A percentile compares a stretch with the other conserved stretches of the same genome.
Conservation (phyloP, 192 early-diverging fungal species). For the Backusella circina region DNA sequence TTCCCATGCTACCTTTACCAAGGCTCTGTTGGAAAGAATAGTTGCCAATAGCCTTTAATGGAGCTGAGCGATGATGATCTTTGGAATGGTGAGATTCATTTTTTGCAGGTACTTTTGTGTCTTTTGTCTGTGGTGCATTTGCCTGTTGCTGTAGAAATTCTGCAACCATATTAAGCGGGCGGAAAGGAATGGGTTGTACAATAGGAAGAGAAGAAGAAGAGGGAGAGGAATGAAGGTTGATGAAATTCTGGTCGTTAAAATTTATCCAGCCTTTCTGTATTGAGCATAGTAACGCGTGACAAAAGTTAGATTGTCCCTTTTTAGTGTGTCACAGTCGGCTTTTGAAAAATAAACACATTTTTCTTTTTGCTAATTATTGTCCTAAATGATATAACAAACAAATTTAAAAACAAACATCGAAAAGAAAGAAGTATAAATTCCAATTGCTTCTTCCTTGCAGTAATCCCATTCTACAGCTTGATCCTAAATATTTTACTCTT, state of each 20-base stretch:
- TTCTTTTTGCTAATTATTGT: neutral
- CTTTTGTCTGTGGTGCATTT: neutral
- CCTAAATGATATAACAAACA: neutral
- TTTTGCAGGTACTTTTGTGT: neutral
- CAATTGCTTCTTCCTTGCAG: neutral
- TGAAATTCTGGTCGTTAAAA: neutral
- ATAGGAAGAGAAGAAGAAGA: conserved; percentile 6
- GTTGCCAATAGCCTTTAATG: conserved; percentile 29
- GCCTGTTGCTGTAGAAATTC: conserved; percentile 4
- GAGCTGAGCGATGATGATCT: neutral
- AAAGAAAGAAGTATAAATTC: neutral
- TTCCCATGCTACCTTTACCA: conserved; percentile 94
- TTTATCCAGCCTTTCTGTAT: neutral
- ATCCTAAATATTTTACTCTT: neutral
- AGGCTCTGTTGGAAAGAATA: conserved; percentile 65
- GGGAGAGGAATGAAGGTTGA: neutral
- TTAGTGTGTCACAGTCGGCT: neutral
- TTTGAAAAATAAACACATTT: neutral
- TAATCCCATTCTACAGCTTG: neutral
- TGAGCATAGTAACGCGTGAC: conserved; percentile 12
- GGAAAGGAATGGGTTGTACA: neutral
- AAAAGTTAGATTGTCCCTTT: neutral
- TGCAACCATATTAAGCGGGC: neutral
- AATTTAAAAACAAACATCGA: neutral
- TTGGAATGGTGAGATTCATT: neutral